These are phyloP conservation scores for Triticum urartu DNA, from an alignment of 176 grass and related monocot species.

Conservation along the genomic window DNA sequence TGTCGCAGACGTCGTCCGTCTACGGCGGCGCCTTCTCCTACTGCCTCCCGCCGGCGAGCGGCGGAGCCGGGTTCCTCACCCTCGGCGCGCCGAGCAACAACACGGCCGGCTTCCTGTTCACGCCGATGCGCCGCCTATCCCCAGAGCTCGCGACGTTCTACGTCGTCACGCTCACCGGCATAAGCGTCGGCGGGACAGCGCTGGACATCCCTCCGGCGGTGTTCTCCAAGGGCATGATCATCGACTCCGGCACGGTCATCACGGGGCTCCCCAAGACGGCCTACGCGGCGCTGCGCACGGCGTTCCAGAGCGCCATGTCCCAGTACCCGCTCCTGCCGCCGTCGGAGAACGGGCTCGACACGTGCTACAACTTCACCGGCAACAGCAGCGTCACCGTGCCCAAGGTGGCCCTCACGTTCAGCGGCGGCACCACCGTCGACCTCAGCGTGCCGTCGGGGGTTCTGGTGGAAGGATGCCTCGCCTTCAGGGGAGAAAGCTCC, in stretches of 20 bases:
- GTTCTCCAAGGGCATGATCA: constrained; percentile 37
- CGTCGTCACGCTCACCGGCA: constrained; percentile 31
- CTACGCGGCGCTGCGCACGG: constrained; percentile 46
- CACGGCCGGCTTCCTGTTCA: constrained; percentile 28
- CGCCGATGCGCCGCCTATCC: constrained; percentile 16
- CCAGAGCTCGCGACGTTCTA: constrained; percentile 36
- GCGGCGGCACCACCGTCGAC: constrained; percentile 12
- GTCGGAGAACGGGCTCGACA: constrained; percentile 11
- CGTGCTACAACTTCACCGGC: constrained; percentile 57
- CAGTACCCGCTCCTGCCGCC: constrained; percentile 27
- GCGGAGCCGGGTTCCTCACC: constrained; percentile 41
- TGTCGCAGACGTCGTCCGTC: constrained; percentile 34
- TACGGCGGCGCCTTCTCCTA: constrained; percentile 66
- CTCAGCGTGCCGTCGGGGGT: constrained; percentile 42
- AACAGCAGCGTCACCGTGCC: constrained; percentile 34
- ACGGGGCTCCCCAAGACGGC: constrained; percentile 41
- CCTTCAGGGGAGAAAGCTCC: constrained; percentile 7
- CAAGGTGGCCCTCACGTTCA: constrained; percentile 36
- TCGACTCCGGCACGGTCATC: constrained; percentile 62
- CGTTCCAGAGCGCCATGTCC: constrained; percentile 51
- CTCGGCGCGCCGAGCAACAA: constrained; percentile 33
- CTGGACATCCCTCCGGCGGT: constrained; percentile 21
- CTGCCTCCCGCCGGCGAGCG: constrained; percentile 48
- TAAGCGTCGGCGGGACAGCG: constrained; percentile 42
- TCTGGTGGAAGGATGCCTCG: constrained; percentile 54